Evolutionary conservation across 1,139 yeast species (phyloP).

Genomic region (Pichia sp.): DNA sequence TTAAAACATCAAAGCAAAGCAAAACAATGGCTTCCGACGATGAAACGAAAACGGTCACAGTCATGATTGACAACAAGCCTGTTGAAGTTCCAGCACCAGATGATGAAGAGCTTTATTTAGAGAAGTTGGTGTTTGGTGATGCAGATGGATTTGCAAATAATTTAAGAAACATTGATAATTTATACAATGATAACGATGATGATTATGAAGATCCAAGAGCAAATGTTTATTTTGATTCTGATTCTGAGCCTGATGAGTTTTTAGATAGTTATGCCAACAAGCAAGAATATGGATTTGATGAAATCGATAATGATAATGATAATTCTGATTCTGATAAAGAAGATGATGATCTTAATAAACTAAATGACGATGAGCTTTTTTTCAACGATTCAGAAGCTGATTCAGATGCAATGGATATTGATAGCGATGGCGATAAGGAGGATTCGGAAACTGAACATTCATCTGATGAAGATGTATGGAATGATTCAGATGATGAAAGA

Average conservation of each 20-base stretch:
- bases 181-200: slow-evolving; percentile 43
- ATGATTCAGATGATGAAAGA: slow-evolving; percentile 85
- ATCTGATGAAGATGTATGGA: slow-evolving; percentile 57
- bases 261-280: slow-evolving; percentile 14
- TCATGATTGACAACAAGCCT: slow-evolving; percentile 12
- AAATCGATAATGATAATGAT: slow-evolving; percentile 20
- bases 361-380: slow-evolving; percentile 58
- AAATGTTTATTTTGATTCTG: slow-evolving; percentile 24
- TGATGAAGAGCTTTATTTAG: slow-evolving; percentile 71
- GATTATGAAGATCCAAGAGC: slow-evolving; percentile 20
- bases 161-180: slow-evolving; percentile 51
- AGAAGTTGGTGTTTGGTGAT: slow-evolving; percentile 88
- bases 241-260: slow-evolving; percentile 28
- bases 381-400: slow-evolving; percentile 50
- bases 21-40: neutral
- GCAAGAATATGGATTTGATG: slow-evolving; percentile 31
- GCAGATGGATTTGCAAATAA: slow-evolving; percentile 67
- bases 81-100: slow-evolving; percentile 56
- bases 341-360: slow-evolving; percentile 31
- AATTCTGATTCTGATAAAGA: slow-evolving; percentile 28
- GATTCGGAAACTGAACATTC: slow-evolving; percentile 29
- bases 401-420: slow-evolving; percentile 38
- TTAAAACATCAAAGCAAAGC: too few relatives aligned
- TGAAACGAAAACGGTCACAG: slow-evolving; percentile 5
- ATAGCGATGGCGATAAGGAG: slow-evolving; percentile 30